Evolutionary conservation across 2,329 filamentous ascomycete species (phyloP), one percentile per base, ranked within the genome.

Genomic region (Fusarium azukiicola): DNA sequence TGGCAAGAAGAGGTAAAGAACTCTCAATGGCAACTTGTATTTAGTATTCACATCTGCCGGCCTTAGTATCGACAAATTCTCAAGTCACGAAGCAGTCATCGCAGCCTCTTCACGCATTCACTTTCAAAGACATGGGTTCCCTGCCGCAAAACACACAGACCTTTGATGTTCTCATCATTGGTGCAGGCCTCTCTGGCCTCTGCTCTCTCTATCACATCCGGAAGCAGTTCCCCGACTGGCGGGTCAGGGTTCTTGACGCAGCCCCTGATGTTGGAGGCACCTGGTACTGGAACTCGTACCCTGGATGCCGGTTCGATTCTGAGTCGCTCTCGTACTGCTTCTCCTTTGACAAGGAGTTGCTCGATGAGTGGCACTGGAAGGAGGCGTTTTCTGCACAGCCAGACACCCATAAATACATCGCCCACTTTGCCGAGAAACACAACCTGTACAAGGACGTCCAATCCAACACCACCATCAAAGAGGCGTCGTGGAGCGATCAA

Each of bases 201-300:
- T 88, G 86, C 61, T 84, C 85, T 0, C 81, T 89, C 16, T 85
- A 89, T 76, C 85, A 86, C 2, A 85, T 90, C 75, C 82, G 84
- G 13, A 72, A 90, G 49, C 84, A 61, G 19, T 80, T 79, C n/a
- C 79, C 78, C 3, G 69, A 72, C 16, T 81, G 79, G 79, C 54
- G 78, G 1, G 73, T 82, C 27, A 77, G 71, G 36, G 74, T 76
- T 4, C 36, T 83, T 4, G 81, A 83, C 19, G 72, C 75, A 6
- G 81, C 77, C 0, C 73, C 76, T 1, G 76, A 79, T 10, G 79
- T 83, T 3, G 81, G 81, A 1, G 81, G 81, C 4, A 83, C 81
- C 2, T 83, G 81, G 81, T 83, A 75, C 68, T 83, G 80, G 77
- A 83, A 83, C 46, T 75, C 74, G 6, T 83, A 83, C 19, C 81